These are phyloP conservation scores for Hyaloscypha finlandica DNA, from an alignment of 495 filamentous ascomycete genomes.

Conservation along the genomic window DNA sequence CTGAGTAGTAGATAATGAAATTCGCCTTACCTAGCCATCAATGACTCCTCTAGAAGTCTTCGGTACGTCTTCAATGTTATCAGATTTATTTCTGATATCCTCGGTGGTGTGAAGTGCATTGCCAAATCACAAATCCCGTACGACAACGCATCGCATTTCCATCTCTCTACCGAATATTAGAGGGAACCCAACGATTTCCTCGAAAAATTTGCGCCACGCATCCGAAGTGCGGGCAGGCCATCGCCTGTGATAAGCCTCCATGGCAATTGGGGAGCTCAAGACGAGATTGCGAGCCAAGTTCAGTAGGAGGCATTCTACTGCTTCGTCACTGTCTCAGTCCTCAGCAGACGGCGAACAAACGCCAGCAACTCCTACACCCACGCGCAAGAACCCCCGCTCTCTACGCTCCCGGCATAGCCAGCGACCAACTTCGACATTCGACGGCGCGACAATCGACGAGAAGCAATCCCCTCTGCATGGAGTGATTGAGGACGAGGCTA, in stretches of 20 bases:
- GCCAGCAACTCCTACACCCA: neutral
- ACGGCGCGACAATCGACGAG: slow-evolving; percentile 6
- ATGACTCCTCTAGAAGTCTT: neutral
- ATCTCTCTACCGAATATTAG: neutral
- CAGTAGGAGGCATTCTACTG: slow-evolving; percentile 44
- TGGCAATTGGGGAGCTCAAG: slow-evolving; percentile 49
- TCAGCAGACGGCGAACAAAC: slow-evolving; percentile 25
- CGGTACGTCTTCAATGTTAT: neutral
- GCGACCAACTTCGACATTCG: neutral
- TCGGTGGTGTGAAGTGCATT: neutral
- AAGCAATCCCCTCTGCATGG: neutral
- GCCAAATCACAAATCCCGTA: neutral
- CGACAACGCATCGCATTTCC: neutral
- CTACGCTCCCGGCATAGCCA: slow-evolving; percentile 6
- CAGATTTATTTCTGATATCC: neutral
- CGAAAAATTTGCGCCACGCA: neutral
- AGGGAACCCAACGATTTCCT: neutral
- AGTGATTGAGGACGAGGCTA: neutral
- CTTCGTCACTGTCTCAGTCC: slow-evolving; percentile 38
- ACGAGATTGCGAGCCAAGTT: slow-evolving; percentile 50
- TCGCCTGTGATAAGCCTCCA: slow-evolving; percentile 6
- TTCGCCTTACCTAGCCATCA: neutral
- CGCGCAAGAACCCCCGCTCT: slow-evolving; percentile 13
- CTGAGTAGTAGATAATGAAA: neutral
- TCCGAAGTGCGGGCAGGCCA: neutral